phyloP scores from a whole-genome alignment of 2,329 filamentous ascomycete species.

The Trichoderma sp. region DNA sequence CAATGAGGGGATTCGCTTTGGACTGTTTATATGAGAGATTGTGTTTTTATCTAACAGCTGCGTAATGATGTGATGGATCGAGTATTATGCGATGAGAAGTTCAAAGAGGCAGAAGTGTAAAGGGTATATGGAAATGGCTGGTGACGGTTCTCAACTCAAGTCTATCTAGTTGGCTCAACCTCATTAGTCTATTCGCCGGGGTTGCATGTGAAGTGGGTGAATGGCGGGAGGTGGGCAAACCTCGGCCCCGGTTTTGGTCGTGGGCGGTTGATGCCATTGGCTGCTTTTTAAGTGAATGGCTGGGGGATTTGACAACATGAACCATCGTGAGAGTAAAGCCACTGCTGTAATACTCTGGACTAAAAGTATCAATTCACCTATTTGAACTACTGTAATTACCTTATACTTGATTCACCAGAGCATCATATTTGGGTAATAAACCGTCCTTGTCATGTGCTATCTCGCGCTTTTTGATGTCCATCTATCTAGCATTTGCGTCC shows the following conservation, averaged over 20 bases:
- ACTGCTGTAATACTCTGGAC: background rate
- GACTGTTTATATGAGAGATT: background rate
- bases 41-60: background rate
- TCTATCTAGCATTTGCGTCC: background rate
- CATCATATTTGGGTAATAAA: background rate
- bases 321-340: background rate
- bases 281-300: slow-evolving; percentile 3
- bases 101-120: too few relatives aligned
- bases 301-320: background rate
- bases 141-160: background rate
- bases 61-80: background rate
- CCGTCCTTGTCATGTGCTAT: background rate
- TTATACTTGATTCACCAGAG: background rate
- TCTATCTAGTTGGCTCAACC: background rate
- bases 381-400: background rate
- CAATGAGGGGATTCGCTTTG: background rate
- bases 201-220: slow-evolving; percentile 6
- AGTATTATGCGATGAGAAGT: background rate
- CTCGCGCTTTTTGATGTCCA: background rate
- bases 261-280: background rate
- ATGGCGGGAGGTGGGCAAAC: slow-evolving; percentile 10
- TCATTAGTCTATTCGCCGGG: background rate
- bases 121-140: too few relatives aligned
- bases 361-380: background rate
- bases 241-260: background rate